phyloP scores from a whole-genome alignment of 108 stramenopile species.

The Poteriospumella lacustris region DNA sequence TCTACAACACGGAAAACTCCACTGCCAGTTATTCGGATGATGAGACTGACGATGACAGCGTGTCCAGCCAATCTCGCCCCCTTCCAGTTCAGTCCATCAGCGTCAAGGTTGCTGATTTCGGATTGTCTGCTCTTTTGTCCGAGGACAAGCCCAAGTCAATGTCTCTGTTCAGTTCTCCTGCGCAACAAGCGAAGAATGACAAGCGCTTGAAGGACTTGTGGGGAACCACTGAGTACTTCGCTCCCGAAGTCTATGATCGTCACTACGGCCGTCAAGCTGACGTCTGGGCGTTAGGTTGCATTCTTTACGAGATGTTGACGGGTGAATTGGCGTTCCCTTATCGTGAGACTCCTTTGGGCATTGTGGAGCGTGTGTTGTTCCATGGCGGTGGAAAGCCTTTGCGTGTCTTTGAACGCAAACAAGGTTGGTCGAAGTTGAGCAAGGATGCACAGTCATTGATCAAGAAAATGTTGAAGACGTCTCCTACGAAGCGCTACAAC shows the following conservation, averaged over 20 bases:
- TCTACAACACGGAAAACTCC: slow-evolving; percentile 42
- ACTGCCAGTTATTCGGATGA: neutral
- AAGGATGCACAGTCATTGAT: no score
- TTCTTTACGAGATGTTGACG: neutral
- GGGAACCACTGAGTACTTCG: neutral
- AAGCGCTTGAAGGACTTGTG: neutral
- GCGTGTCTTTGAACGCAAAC: no score
- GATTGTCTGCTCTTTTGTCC: no score
- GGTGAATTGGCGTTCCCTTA: no score
- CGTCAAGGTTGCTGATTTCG: neutral
- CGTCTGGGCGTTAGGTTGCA: neutral
- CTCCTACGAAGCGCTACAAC: no score
- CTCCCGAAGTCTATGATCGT: neutral
- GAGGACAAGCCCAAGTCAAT: no score
- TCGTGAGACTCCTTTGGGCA: no score
- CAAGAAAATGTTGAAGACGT: no score
- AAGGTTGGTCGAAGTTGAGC: no score
- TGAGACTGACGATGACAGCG: neutral
- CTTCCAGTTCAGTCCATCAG: neutral
- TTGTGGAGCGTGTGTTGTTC: no score
- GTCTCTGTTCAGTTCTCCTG: neutral
- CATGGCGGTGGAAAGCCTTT: no score
- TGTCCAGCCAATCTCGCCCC: neutral
- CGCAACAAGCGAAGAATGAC: neutral
- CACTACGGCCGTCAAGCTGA: neutral